phyloP scores from a whole-genome alignment of 129 eudicot species.

The Logfia minima region DNA sequence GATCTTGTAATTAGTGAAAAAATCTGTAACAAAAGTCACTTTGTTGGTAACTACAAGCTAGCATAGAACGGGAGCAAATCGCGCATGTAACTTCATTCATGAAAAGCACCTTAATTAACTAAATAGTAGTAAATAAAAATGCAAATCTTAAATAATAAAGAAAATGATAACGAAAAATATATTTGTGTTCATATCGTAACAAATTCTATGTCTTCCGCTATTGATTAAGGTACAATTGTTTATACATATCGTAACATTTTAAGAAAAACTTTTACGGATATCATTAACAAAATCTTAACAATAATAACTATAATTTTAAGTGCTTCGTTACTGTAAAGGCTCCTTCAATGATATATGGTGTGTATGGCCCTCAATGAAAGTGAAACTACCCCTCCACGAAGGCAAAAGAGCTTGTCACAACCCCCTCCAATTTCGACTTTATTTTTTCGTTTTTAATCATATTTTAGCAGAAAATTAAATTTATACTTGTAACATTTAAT shows the following conservation, averaged over 20 bases:
- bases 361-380: conserved; percentile 42
- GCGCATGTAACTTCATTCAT: conserved; percentile 14
- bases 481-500: neutral
- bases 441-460: conserved; percentile 16
- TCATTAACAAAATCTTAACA: no score
- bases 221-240: no score
- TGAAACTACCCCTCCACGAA: conserved; percentile 38
- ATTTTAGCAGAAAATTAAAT: neutral
- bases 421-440: conserved; percentile 31
- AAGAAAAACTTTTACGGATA: no score
- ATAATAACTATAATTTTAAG: neutral
- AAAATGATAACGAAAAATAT: no score
- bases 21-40: conserved; percentile 19
- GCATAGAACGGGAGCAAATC: neutral
- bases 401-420: conserved; percentile 31
- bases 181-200: no score
- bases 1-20: conserved; percentile 31
- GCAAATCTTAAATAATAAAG: neutral
- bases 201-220: no score
- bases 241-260: no score
- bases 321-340: conserved; percentile 39
- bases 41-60: conserved; percentile 25
- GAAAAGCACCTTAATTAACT: neutral
- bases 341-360: conserved; percentile 29
- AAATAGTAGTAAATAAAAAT: conserved; percentile 8